A percentile compares a stretch with the other conserved stretches of the same genome.
Conservation (phyloP, 2,329 filamentous ascomycete species). For the Colletotrichum echinochloae region DNA sequence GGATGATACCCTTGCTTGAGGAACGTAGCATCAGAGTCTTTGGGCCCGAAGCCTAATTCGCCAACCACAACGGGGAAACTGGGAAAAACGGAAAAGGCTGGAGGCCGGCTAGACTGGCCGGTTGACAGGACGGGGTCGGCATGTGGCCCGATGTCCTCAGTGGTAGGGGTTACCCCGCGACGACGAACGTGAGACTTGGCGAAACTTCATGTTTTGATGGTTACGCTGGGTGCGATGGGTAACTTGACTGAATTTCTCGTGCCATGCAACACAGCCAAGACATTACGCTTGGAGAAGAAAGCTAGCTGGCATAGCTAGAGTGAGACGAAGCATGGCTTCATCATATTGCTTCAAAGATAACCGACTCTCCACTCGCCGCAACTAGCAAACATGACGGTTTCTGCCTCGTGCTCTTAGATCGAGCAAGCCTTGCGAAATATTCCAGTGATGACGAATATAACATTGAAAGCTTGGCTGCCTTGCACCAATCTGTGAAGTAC, state of each 20-base stretch:
- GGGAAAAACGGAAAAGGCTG: background rate
- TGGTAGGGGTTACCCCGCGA: conserved; percentile 7
- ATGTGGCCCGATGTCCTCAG: background rate
- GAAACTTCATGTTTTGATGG: conserved; percentile 10
- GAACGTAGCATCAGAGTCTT: conserved; percentile 2
- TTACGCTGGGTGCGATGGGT: too few relatives aligned
- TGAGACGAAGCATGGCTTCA: background rate
- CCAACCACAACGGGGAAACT: background rate
- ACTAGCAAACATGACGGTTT: background rate
- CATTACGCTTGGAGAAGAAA: background rate
- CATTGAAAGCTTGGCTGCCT: conserved; percentile 27
- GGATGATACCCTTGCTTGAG: conserved; percentile 6
- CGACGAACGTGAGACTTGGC: conserved; percentile 17
- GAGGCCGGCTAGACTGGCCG: background rate
- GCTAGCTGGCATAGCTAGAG: background rate
- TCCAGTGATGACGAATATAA: conserved; percentile 10
- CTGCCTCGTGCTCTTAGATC: background rate
- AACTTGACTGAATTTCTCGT: background rate
- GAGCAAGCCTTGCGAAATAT: conserved; percentile 17
- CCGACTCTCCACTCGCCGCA: too few relatives aligned
- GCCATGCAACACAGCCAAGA: background rate
- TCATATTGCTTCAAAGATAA: background rate
- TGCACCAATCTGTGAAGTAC: conserved; percentile 5
- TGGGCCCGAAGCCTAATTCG: background rate
- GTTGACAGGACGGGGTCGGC: background rate